A percentile compares a stretch with the other conserved stretches of the same genome.
These are phyloP conservation scores for Paramecium primaurelia DNA, from an alignment of 73 alveolate species.

Conservation along the genomic window DNA sequence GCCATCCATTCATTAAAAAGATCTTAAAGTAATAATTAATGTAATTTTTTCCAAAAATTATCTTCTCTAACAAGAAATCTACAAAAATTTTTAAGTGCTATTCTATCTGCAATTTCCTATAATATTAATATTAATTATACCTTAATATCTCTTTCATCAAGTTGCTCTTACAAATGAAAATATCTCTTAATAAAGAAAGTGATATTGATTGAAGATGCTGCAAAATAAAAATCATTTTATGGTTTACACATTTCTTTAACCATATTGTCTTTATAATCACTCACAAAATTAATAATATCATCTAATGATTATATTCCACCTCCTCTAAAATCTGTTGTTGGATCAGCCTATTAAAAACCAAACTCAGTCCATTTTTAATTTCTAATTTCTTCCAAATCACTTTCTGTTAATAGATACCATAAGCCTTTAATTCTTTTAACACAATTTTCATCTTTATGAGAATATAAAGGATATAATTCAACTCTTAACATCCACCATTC, in stretches of 20 bases:
- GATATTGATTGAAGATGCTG: conserved; percentile 57
- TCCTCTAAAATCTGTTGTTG: conserved; percentile 80
- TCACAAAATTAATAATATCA: conserved; percentile 66
- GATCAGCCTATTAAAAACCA: conserved; percentile 76
- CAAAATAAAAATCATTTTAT: conserved; percentile 56
- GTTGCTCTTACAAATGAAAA: conserved; percentile 19
- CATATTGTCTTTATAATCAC: conserved; percentile 56
- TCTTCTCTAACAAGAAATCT: not conserved
- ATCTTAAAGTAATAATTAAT: not conserved
- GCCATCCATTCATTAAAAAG: not conserved
- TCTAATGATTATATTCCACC: conserved; percentile 77
- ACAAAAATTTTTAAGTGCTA: conserved; percentile 2
- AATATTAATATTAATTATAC: not conserved
- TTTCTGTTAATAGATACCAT: conserved; percentile 34
- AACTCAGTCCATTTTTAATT: conserved; percentile 70
- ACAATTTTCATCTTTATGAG: not conserved
- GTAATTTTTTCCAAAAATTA: conserved; percentile 17
- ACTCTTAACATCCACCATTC: conserved; percentile 34
- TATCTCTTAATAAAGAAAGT: conserved; percentile 48
- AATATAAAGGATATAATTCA: conserved; percentile 1
- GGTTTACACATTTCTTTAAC: conserved; percentile 67
- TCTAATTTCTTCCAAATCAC: conserved; percentile 23
- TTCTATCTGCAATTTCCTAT: conserved; percentile 39
- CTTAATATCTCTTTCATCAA: conserved; percentile 29
- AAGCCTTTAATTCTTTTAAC: not conserved